A percentile compares a stretch with the other conserved stretches of the same genome.
phyloP scores from a whole-genome alignment of 768 basidiomycete species.

The Kwoniella heveanensis region DNA sequence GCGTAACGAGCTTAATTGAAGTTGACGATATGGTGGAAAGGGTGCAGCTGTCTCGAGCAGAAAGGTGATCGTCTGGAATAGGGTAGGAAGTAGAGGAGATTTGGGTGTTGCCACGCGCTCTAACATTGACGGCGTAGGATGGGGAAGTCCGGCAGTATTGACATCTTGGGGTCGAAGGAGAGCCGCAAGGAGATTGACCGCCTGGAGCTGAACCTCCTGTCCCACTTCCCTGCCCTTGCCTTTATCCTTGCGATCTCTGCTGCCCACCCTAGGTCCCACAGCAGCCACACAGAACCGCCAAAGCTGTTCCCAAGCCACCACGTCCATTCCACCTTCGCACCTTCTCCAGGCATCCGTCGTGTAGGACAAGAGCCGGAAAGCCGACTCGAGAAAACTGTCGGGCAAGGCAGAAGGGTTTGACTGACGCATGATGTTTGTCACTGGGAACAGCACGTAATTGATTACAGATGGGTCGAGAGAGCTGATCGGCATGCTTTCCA shows the following conservation, averaged over 20 bases:
- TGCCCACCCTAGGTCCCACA: slow-evolving; percentile 68
- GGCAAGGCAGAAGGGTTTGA: slow-evolving; percentile 71
- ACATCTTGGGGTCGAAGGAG: slow-evolving; percentile 61
- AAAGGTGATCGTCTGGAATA: slow-evolving; percentile 79
- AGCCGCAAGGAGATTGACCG: slow-evolving; percentile 66
- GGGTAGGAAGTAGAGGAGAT: slow-evolving; percentile 64
- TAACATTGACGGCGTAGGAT: slow-evolving; percentile 38
- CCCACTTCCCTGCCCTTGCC: slow-evolving; percentile 65
- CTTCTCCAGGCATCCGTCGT: slow-evolving; percentile 77
- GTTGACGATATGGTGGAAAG: slow-evolving; percentile 63
- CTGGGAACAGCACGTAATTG: slow-evolving; percentile 82
- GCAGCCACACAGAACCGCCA: slow-evolving; percentile 62
- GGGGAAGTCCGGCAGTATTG: slow-evolving; percentile 11
- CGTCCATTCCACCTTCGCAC: slow-evolving; percentile 58
- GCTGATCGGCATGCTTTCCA: slow-evolving; percentile 60
- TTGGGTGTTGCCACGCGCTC: slow-evolving; percentile 23
- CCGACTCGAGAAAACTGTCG: slow-evolving; percentile 74
- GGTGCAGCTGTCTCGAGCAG: slow-evolving; percentile 63
- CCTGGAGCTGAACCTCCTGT: slow-evolving; percentile 80
- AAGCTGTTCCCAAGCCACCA: slow-evolving; percentile 77
- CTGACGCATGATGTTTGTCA: slow-evolving; percentile 79
- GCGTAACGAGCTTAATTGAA: slow-evolving; percentile 69
- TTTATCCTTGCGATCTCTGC: slow-evolving; percentile 59
- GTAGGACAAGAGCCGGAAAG: slow-evolving; percentile 64
- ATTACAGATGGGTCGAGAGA: slow-evolving; percentile 66